Percentiles rank a stretch among this genome's conserved stretches.
phyloP scores from a whole-genome alignment of 169 alveolate species.

The Theileria luwenshuni region DNA sequence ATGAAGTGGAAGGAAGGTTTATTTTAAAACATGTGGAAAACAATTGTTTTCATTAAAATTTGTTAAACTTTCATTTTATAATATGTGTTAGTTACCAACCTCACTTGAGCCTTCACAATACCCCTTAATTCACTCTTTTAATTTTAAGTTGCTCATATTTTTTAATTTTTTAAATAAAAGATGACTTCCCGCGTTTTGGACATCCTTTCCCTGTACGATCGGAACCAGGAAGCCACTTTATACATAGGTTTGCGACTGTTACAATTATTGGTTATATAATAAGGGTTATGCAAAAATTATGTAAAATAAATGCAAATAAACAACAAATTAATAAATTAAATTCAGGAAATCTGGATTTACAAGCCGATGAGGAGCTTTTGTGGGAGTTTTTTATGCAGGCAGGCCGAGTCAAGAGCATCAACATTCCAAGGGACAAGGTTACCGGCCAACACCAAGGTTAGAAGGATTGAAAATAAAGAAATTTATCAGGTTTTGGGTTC shows the following conservation, averaged over 20 bases:
- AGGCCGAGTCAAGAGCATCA: constrained; percentile 96
- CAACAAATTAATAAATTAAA: constrained; percentile 2
- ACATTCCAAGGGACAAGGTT: constrained; percentile 95
- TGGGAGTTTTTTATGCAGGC: constrained; percentile 97
- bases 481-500: constrained; percentile 92
- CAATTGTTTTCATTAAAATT: too few relatives aligned
- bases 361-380: constrained; percentile 94
- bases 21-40: too few relatives aligned
- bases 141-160: too few relatives aligned
- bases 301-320: background rate
- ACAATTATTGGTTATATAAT: too few relatives aligned
- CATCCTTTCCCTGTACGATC: constrained; percentile 83
- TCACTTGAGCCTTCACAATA: too few relatives aligned
- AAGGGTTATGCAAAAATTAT: constrained; percentile 12
- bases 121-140: too few relatives aligned
- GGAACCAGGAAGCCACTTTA: constrained; percentile 91
- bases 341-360: constrained; percentile 91
- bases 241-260: constrained; percentile 83
- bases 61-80: too few relatives aligned
- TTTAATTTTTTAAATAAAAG: constrained; percentile 13
- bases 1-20: too few relatives aligned
- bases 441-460: constrained; percentile 78
- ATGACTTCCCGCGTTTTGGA: constrained; percentile 76
- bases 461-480: background rate
- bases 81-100: too few relatives aligned